These are phyloP conservation scores for Sistotremastrum suecicum DNA, from an alignment of 768 basidiomycete genomes.

Conservation along the genomic window DNA sequence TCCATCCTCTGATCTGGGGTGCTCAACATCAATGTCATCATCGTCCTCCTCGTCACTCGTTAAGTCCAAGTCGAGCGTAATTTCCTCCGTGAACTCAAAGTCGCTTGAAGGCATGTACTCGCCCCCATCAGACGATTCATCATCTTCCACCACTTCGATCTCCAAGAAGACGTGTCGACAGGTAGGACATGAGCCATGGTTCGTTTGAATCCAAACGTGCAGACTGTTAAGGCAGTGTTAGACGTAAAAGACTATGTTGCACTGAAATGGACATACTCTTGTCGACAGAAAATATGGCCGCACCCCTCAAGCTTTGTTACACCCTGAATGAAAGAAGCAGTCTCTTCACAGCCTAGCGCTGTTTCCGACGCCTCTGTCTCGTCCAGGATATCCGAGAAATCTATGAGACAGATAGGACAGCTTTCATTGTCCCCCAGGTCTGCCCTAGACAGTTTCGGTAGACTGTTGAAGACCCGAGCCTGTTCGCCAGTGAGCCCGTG, in stretches of 20 bases:
- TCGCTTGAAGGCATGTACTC: slow-evolving; percentile 41
- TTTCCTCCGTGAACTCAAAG: slow-evolving; percentile 20
- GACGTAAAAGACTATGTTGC: not conserved
- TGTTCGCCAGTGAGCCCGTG: no score
- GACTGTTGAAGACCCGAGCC: no score
- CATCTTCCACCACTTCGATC: slow-evolving; percentile 39
- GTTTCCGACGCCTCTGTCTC: slow-evolving; percentile 9
- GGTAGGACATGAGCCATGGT: slow-evolving; percentile 64
- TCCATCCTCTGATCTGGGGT: slow-evolving; percentile 17
- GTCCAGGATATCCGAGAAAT: slow-evolving; percentile 33
- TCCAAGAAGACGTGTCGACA: slow-evolving; percentile 49
- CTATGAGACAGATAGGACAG: slow-evolving; percentile 52
- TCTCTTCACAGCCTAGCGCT: slow-evolving; percentile 8
- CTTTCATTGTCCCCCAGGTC: slow-evolving; percentile 24
- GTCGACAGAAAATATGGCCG: slow-evolving; percentile 53
- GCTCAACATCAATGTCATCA: slow-evolving; percentile 24
- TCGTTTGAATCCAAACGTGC: slow-evolving; percentile 47
- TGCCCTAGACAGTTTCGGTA: no score
- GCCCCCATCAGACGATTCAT: slow-evolving; percentile 52
- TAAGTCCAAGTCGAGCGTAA: slow-evolving; percentile 27
- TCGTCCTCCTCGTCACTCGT: slow-evolving; percentile 24
- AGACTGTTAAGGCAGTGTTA: slow-evolving; percentile 24
- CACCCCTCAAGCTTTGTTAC: slow-evolving; percentile 46
- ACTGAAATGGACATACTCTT: slow-evolving; percentile 33
- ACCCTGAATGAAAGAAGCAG: slow-evolving; percentile 18